Evolutionary conservation across 805 yeast species (phyloP).

Genomic region (Yamadazyma nakazawae): DNA sequence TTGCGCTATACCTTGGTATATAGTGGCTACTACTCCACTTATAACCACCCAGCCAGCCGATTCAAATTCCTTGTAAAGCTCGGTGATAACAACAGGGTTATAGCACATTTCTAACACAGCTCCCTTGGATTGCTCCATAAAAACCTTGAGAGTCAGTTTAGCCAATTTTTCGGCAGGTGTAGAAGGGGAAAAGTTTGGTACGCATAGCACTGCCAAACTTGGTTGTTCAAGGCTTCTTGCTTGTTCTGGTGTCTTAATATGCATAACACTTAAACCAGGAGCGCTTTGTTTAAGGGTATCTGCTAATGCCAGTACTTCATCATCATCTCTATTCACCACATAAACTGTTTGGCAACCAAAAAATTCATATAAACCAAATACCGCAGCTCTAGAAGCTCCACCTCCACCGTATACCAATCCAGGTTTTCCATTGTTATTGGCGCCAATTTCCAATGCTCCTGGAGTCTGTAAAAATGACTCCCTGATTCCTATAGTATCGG

Average conservation of each 20-base stretch:
- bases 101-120: conserved; percentile 35
- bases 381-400: conserved; percentile 33
- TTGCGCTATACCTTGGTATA: conserved; percentile 31
- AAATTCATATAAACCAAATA: conserved; percentile 24
- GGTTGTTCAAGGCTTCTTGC: conserved; percentile 20
- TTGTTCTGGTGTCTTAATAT: conserved; percentile 21
- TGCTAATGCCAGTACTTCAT: conserved; percentile 22
- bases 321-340: conserved; percentile 26
- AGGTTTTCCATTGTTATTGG: conserved; percentile 14
- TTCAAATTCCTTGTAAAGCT: conserved; percentile 23
- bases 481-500: conserved; percentile 31
- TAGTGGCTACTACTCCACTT: conserved; percentile 29
- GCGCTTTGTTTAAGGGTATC: conserved; percentile 20
- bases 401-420: conserved; percentile 36
- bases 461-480: conserved; percentile 21
- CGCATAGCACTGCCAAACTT: conserved; percentile 23
- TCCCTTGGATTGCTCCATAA: conserved; percentile 22
- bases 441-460: conserved; percentile 4
- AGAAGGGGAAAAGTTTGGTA: conserved; percentile 26
- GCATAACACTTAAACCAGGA: conserved; percentile 24
- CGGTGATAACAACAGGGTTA: conserved; percentile 26
- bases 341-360: conserved; percentile 25
- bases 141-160: conserved; percentile 22
- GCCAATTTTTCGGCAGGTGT: conserved; percentile 23
- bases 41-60: conserved; percentile 26